Conservation (phyloP, 192 early-diverging fungal genomes). For the Chytriomyces sp. region DNA sequence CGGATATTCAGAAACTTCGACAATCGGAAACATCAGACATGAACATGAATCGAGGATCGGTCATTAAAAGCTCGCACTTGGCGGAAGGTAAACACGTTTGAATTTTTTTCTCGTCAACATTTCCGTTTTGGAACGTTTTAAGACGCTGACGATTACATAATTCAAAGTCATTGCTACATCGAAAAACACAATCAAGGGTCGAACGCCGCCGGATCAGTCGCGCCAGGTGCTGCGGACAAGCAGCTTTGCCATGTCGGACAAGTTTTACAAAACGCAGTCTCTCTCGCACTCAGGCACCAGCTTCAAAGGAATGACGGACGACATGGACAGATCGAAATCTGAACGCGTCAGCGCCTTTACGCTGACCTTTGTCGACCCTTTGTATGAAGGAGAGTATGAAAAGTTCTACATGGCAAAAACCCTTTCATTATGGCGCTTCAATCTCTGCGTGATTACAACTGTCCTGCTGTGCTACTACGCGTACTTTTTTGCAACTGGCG, state of each 20-base stretch:
- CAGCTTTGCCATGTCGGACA: slow-evolving; percentile 2
- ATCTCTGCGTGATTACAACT: slow-evolving; percentile 13
- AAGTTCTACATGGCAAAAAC: background rate
- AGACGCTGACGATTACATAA: background rate
- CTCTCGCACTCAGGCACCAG: slow-evolving; percentile 10
- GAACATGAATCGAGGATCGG: slow-evolving; percentile 6
- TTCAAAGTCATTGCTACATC: background rate
- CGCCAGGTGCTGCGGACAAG: slow-evolving; percentile 11
- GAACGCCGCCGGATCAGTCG: slow-evolving; percentile 18
- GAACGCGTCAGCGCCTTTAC: slow-evolving; percentile 3
- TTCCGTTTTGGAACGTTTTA: background rate
- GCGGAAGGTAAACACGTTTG: slow-evolving; percentile 1
- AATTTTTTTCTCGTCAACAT: background rate
- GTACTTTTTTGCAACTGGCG: slow-evolving; percentile 20
- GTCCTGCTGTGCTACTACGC: background rate
- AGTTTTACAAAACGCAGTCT: slow-evolving; percentile 27
- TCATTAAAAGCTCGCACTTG: slow-evolving; percentile 1
- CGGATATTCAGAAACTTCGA: slow-evolving; percentile 13
- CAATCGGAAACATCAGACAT: slow-evolving; percentile 22
- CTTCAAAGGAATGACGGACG: slow-evolving; percentile 18
- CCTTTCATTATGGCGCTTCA: slow-evolving; percentile 2
- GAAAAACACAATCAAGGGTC: slow-evolving; percentile 19
- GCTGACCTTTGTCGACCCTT: slow-evolving; percentile 10
- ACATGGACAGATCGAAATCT: slow-evolving; percentile 1
- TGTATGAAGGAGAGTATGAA: slow-evolving; percentile 5